Conservation (phyloP, 768 basidiomycete genomes). For the Kwoniella sp. region DNA sequence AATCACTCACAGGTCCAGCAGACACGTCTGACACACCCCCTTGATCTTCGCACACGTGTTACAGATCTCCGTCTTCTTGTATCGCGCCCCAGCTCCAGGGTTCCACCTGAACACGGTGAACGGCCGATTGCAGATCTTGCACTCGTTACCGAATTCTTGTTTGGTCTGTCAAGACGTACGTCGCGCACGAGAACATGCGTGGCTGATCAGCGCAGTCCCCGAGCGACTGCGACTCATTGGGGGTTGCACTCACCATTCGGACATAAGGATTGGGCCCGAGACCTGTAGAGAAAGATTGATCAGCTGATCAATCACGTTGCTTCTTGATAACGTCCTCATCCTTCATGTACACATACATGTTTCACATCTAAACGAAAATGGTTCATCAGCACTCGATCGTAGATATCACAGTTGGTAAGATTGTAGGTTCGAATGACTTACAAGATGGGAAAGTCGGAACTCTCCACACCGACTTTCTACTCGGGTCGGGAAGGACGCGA, state of each 20-base stretch:
- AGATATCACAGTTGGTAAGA: too few relatives aligned
- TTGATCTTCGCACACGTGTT: slow-evolving; percentile 86
- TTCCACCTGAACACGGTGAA: slow-evolving; percentile 99
- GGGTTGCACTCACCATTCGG: slow-evolving; percentile 74
- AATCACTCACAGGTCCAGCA: slow-evolving; percentile 71
- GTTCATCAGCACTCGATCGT: too few relatives aligned
- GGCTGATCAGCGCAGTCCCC: too few relatives aligned
- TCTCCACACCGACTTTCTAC: slow-evolving; percentile 56
- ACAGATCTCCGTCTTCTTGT: slow-evolving; percentile 95
- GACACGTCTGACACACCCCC: slow-evolving; percentile 88
- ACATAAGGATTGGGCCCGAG: slow-evolving; percentile 89
- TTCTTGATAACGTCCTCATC: background rate
- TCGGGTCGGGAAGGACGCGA: background rate
- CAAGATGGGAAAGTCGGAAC: slow-evolving; percentile 56
- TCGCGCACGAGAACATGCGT: background rate
- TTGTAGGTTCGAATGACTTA: slow-evolving; percentile 32
- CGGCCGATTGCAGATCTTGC: slow-evolving; percentile 94
- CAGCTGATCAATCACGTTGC: background rate
- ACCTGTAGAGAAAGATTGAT: slow-evolving; percentile 60
- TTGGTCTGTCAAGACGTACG: slow-evolving; percentile 70
- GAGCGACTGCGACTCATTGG: background rate
- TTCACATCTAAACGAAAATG: slow-evolving; percentile 56
- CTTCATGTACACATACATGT: slow-evolving; percentile 43
- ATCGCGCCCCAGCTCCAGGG: slow-evolving; percentile 86
- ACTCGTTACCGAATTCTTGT: slow-evolving; percentile 92